Evolutionary conservation across 495 filamentous ascomycete genomes (phyloP).

Genomic region (Astrocystis sublimbata): DNA sequence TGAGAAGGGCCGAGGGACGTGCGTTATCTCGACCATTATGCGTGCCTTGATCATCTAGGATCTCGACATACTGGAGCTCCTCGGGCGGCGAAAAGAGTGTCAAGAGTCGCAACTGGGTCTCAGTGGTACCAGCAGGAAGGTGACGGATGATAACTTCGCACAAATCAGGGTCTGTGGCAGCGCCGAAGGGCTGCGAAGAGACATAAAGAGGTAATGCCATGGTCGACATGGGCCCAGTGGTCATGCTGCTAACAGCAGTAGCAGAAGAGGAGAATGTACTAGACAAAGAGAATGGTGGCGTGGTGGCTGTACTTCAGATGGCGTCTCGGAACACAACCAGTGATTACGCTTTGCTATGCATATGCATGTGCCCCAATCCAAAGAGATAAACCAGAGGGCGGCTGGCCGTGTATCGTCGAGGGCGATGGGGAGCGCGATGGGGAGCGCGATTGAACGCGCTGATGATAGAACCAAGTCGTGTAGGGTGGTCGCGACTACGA

Average conservation of each 20-base stretch:
- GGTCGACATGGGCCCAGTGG: constrained; percentile 31
- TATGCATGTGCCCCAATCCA: constrained; percentile 40
- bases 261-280: constrained; percentile 37
- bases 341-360: constrained; percentile 49
- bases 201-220: constrained; percentile 44
- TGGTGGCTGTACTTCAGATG: constrained; percentile 35
- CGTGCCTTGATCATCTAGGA: constrained; percentile 63
- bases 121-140: constrained; percentile 70
- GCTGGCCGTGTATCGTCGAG: constrained; percentile 21
- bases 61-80: constrained; percentile 72
- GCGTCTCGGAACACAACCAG: constrained; percentile 36
- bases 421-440: too few species aligned
- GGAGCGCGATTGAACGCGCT: constrained; percentile 53
- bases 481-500: constrained; percentile 17
- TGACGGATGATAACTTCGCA: constrained; percentile 66
- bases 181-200: constrained; percentile 34
- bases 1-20: constrained; percentile 72
- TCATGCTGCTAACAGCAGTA: constrained; percentile 27
- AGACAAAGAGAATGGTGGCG: constrained; percentile 34
- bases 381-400: constrained; percentile 10
- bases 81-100: constrained; percentile 71
- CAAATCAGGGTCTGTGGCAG: constrained; percentile 46
- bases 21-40: constrained; percentile 72
- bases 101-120: constrained; percentile 76
- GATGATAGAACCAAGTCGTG: constrained; percentile 39